phyloP scores from a whole-genome alignment of 2,329 filamentous ascomycete species.

The Botrytis tulipae region DNA sequence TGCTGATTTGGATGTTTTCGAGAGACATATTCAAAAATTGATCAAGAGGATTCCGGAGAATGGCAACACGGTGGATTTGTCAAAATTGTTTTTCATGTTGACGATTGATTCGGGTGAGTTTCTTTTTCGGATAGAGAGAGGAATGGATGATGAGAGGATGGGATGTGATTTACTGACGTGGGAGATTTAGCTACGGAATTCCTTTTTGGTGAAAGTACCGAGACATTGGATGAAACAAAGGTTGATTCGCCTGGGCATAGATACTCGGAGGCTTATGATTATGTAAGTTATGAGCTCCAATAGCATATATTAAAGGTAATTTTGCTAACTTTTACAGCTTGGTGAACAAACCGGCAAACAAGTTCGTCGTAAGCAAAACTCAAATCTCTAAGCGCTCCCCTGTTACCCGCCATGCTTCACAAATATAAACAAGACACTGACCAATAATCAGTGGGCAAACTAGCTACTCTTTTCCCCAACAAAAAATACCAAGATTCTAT shows the following conservation, averaged over 20 bases:
- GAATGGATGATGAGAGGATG: background rate
- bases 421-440: background rate
- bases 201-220: constrained; percentile 59
- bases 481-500: constrained; percentile 32
- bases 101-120: constrained; percentile 55
- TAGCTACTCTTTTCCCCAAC: constrained; percentile 31
- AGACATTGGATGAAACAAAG: constrained; percentile 40
- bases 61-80: constrained; percentile 57
- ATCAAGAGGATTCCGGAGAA: constrained; percentile 56
- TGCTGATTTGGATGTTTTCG: constrained; percentile 55
- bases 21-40: constrained; percentile 57
- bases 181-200: constrained; percentile 57
- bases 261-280: constrained; percentile 42
- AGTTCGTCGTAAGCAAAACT: constrained; percentile 24
- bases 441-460: constrained; percentile 27
- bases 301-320: background rate
- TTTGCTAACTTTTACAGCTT: constrained; percentile 10
- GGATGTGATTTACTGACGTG: background rate
- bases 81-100: constrained; percentile 62
- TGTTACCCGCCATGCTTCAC: background rate
- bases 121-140: background rate
- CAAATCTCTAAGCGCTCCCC: background rate
- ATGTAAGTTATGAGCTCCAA: constrained; percentile 23
- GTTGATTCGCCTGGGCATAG: constrained; percentile 25
- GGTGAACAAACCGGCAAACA: constrained; percentile 33